These are phyloP conservation scores for Thinopyrum obtusiflorum DNA, from an alignment of 202 grass and related monocot species.

Conservation along the genomic window DNA sequence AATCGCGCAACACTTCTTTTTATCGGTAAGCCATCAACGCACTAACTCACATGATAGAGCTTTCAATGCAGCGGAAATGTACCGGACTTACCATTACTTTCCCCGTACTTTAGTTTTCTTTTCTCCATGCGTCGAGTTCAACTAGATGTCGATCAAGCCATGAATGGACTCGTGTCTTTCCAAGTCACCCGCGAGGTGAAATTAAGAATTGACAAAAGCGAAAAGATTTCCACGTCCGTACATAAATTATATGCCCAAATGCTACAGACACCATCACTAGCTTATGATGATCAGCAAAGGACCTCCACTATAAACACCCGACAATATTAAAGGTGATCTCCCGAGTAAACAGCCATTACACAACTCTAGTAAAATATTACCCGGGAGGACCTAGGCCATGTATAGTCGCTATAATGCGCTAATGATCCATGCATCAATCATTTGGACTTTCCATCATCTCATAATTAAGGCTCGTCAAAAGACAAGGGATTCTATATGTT, in stretches of 20 bases:
- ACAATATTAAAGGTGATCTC: background rate
- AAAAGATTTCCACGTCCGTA: background rate
- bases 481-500: too few species aligned
- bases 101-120: background rate
- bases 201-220: background rate
- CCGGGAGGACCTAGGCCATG: background rate
- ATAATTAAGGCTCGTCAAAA: too few species aligned
- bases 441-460: background rate
- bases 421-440: slow-evolving; percentile 2
- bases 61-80: slow-evolving; percentile 1
- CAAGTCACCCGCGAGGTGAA: background rate
- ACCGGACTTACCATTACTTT: background rate
- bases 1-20: background rate
- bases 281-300: background rate
- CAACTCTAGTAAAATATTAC: slow-evolving; percentile 7
- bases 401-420: background rate
- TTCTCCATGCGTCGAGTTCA: slow-evolving; percentile 16
- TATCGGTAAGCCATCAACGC: slow-evolving; percentile 16
- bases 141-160: background rate
- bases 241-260: background rate
- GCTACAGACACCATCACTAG: slow-evolving; percentile 27
- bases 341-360: slow-evolving; percentile 19
- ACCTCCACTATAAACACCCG: background rate
- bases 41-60: background rate
- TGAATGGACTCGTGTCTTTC: too few species aligned